Conservation (phyloP, 768 basidiomycete genomes). For the Phylloporus sp. region DNA sequence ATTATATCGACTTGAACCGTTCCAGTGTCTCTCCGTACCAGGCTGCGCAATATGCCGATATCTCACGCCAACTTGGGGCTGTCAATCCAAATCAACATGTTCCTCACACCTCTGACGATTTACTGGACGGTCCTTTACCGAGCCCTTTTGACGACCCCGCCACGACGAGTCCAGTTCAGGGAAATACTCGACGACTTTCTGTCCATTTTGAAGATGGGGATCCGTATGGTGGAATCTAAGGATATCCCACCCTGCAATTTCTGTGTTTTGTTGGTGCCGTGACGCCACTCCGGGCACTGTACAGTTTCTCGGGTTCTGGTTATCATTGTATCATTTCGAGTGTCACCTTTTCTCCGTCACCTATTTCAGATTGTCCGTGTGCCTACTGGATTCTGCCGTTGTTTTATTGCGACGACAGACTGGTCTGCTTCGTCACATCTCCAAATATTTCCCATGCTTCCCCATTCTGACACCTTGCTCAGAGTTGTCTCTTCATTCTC, state of each 20-base stretch:
- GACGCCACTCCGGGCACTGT: slow-evolving; percentile 19
- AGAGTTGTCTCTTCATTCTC: slow-evolving; percentile 8
- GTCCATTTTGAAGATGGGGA: slow-evolving; percentile 60
- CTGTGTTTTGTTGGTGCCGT: slow-evolving; percentile 10
- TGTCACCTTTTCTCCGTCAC: background rate
- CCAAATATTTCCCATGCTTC: background rate
- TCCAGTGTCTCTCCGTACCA: slow-evolving; percentile 77
- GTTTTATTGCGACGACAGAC: slow-evolving; percentile 22
- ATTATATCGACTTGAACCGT: slow-evolving; percentile 63
- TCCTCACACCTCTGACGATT: slow-evolving; percentile 11
- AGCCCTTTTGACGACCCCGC: slow-evolving; percentile 28
- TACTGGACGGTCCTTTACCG: slow-evolving; percentile 23
- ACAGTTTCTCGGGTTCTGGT: slow-evolving; percentile 15
- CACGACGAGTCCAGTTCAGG: slow-evolving; percentile 1
- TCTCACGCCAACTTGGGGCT: slow-evolving; percentile 54
- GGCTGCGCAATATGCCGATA: slow-evolving; percentile 70
- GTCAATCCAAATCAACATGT: slow-evolving; percentile 20
- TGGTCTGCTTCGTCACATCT: slow-evolving; percentile 23
- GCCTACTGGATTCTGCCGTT: slow-evolving; percentile 25
- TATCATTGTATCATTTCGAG: slow-evolving; percentile 24
- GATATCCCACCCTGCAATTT: background rate
- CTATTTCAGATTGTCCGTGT: slow-evolving; percentile 10
- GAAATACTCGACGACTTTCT: slow-evolving; percentile 37
- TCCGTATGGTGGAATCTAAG: slow-evolving; percentile 66
- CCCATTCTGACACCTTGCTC: background rate